Conservation (phyloP, 768 basidiomycete species). For the Auriscalpium microsporum region DNA sequence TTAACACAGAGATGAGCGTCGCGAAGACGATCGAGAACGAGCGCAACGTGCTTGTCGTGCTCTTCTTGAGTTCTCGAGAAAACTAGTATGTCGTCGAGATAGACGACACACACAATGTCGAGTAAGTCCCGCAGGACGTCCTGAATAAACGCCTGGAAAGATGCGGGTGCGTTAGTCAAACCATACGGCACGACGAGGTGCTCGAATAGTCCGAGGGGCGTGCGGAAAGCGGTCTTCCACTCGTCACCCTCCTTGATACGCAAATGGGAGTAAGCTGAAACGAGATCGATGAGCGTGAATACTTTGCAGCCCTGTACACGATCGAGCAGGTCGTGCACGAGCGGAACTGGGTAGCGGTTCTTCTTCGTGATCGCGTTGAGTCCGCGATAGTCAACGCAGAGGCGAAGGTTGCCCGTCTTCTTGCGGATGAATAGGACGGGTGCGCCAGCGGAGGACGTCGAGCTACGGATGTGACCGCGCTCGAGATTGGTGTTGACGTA, state of each 20-base stretch:
- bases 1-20: background rate
- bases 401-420: conserved; percentile 17
- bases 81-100: conserved; percentile 8
- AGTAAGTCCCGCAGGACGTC: conserved; percentile 4
- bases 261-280: conserved; percentile 25
- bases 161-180: conserved; percentile 27
- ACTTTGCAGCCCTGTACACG: conserved; percentile 11
- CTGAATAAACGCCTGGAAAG: conserved; percentile 30
- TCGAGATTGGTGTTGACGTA: conserved; percentile 30
- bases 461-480: conserved; percentile 23
- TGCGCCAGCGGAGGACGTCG: conserved; percentile 18
- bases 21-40: background rate
- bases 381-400: conserved; percentile 20
- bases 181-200: conserved; percentile 33
- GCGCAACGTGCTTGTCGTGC: background rate
- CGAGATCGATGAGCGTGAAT: conserved; percentile 24
- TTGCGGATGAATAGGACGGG: conserved; percentile 23
- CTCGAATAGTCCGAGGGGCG: conserved; percentile 30
- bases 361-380: conserved; percentile 28
- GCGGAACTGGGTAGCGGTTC: conserved; percentile 26
- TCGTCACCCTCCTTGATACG: conserved; percentile 33
- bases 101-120: conserved; percentile 21
- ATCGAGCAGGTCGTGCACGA: conserved; percentile 25
- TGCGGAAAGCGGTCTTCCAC: conserved; percentile 34
- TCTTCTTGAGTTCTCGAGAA: background rate